These are phyloP conservation scores for Suhomyces ambrosiae DNA, from an alignment of 1,139 yeast genomes.

Conservation along the genomic window DNA sequence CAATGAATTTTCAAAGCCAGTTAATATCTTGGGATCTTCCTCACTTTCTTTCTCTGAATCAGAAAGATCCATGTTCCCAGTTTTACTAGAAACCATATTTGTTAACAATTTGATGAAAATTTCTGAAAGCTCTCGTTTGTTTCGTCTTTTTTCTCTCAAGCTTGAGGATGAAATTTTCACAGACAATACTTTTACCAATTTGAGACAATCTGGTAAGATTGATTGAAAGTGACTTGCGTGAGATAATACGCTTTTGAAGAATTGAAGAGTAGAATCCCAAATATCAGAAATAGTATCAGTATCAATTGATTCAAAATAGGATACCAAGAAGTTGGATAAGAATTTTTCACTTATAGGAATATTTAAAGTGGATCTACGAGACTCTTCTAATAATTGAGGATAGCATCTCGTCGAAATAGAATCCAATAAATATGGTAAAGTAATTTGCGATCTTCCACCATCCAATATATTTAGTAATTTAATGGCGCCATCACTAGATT, in stretches of 20 bases:
- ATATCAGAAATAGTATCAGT: conserved; percentile 77
- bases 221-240: conserved; percentile 52
- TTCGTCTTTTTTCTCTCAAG: conserved; percentile 61
- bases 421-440: conserved; percentile 67
- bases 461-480: conserved; percentile 76
- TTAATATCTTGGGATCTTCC: conserved; percentile 9
- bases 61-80: conserved; percentile 5
- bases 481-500: conserved; percentile 21
- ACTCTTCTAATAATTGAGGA: conserved; percentile 35
- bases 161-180: conserved; percentile 58
- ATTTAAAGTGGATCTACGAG: conserved; percentile 44
- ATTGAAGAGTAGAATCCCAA: conserved; percentile 59
- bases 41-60: conserved; percentile 15
- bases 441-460: conserved; percentile 78
- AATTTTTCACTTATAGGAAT: conserved; percentile 44
- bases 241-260: conserved; percentile 58
- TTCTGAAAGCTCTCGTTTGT: conserved; percentile 69
- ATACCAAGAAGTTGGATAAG: conserved; percentile 54
- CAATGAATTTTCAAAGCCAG: conserved; percentile 7
- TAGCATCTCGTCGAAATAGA: conserved; percentile 48
- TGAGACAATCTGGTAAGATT: conserved; percentile 54
- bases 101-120: conserved; percentile 57
- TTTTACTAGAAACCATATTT: conserved; percentile 24
- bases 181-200: conserved; percentile 53
- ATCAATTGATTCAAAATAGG: conserved; percentile 66